These are phyloP conservation scores for Zea mays DNA, from an alignment of 176 grass and related monocot species.

Conservation along the genomic window Zm-B73-REFERENCE-NAM-5.0 NC_050096.1:2521001-2521500, in stretches of 20 bases:
- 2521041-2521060: neutral
- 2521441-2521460: slow-evolving; percentile 66
- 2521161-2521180: neutral
- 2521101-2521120: neutral
- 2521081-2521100: neutral
- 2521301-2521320: slow-evolving; percentile 42
- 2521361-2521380: slow-evolving; percentile 90
- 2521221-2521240: slow-evolving; percentile 1
- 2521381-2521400: slow-evolving; percentile 84
- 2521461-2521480: slow-evolving; percentile 29
- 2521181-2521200: neutral
- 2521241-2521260: slow-evolving; percentile 34
- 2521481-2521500: slow-evolving; percentile 13
- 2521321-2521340: slow-evolving; percentile 79
- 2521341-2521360: slow-evolving; percentile 84
- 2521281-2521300: slow-evolving; percentile 23
- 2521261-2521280: slow-evolving; percentile 32
- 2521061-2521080: neutral
- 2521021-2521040: neutral
- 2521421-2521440: slow-evolving; percentile 68
- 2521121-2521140: neutral
- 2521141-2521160: neutral
- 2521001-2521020: neutral
- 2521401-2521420: slow-evolving; percentile 88
- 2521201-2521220: slow-evolving; percentile 9